Evolutionary conservation across 2,329 filamentous ascomycete species (phyloP).

Genomic region (Fonsecaea multimorphosa): DNA sequence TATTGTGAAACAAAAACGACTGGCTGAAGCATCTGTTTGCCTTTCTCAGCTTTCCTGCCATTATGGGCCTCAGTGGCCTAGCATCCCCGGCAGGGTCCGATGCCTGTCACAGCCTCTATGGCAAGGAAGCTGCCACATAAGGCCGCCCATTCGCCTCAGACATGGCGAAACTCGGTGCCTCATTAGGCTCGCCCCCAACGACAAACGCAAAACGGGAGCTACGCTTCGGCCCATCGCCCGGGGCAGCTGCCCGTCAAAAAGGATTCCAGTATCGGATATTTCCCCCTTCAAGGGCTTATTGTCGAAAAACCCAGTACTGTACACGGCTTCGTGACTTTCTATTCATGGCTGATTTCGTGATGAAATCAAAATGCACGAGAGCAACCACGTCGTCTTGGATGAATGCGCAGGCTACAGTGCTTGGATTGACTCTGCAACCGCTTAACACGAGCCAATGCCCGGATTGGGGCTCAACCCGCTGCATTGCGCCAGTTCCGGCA

Average conservation of each 20-base stretch:
- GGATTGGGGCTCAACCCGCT: background rate
- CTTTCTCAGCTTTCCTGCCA: background rate
- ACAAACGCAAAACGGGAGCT: slow-evolving; percentile 17
- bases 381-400: background rate
- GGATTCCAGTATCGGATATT: background rate
- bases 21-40: slow-evolving; percentile 7
- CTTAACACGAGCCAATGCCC: background rate
- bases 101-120: slow-evolving; percentile 11
- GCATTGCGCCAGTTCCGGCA: slow-evolving; percentile 4
- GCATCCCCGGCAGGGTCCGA: background rate
- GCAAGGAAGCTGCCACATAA: background rate
- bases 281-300: background rate
- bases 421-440: background rate
- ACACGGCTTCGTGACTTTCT: background rate
- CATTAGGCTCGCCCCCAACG: background rate
- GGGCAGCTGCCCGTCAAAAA: background rate
- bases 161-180: background rate
- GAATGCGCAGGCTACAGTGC: background rate
- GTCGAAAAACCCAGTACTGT: background rate
- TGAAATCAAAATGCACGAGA: background rate
- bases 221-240: slow-evolving; percentile 22
- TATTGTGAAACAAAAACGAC: slow-evolving; percentile 18
- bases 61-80: slow-evolving; percentile 15
- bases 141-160: slow-evolving; percentile 16
- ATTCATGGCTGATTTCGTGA: background rate